Evolutionary conservation across 2,329 filamentous ascomycete genomes (phyloP), one percentile per base, ranked within the genome.

Genomic region (Xylaria digitata): DNA sequence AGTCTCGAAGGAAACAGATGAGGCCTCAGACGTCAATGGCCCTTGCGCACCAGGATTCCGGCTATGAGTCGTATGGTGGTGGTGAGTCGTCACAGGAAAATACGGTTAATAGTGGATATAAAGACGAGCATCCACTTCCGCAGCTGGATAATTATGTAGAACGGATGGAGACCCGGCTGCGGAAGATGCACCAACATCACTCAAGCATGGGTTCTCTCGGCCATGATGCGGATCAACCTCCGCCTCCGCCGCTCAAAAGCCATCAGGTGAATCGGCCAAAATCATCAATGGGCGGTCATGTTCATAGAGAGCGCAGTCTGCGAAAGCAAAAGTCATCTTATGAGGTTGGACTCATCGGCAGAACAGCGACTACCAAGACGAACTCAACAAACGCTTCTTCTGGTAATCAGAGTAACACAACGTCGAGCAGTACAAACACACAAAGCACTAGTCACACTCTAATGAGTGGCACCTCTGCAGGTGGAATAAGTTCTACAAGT

Each of bases 381-480:
- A 96, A 85, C 75, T 89, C 89, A 3, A 96, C 94, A 1, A 93
- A 89, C 71, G 91, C 91, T 4, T 96, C 93, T 1, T 89, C 87
- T 46, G 89, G 89, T 13, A 88, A 89, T 57, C 89, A 90, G 70
- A 94, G 90, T 72, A 88, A 83, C 32, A 84, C 84, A 2, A 92
- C 90, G 6, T 86, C 86, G 73, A 83, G 83, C 65, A 91, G 88
- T 70, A 87, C 86, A 46, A 92, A 90, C 70, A 94, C 92, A 0
- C 89, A 92, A 72, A 89, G 89, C 77, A 97, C 93, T 17, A 89
- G 90, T 72, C 89, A 91, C 73, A 98, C 93, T 74, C 79, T 99
- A 49, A 97, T 97, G 95, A 98, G 95, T 78, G 96, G 95, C 2
- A 86, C 88, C 59, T 98, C 96, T 60, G 96, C 96, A 0, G 90